Evolutionary conservation across 768 basidiomycete genomes (phyloP).

Genomic region (Serendipita sp.): DNA sequence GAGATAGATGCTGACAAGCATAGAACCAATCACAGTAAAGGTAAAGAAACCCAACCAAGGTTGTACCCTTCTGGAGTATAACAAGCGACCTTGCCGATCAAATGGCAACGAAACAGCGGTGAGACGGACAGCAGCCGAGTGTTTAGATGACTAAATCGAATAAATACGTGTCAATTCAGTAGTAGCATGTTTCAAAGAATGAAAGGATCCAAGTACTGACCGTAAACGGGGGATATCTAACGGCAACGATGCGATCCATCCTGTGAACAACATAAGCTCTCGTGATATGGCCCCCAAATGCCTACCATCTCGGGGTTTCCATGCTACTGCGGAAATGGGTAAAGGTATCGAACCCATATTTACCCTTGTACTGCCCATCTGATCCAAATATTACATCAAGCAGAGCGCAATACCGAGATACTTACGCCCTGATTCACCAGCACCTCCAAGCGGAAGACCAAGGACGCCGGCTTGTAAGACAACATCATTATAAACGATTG

Average conservation of each 20-base stretch:
- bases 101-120: neutral
- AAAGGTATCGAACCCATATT: conserved; percentile 40
- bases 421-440: conserved; percentile 52
- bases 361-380: conserved; percentile 39
- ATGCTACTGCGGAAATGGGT: conserved; percentile 31
- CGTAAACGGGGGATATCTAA: conserved; percentile 49
- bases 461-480: conserved; percentile 11
- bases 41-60: no score
- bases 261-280: conserved; percentile 17
- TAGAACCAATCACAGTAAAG: no score
- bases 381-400: conserved; percentile 12
- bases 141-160: neutral
- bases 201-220: conserved; percentile 34
- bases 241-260: conserved; percentile 31
- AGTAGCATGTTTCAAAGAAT: neutral
- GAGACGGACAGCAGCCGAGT: neutral
- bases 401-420: neutral
- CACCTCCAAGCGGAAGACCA: conserved; percentile 35
- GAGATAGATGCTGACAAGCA: no score
- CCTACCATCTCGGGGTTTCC: conserved; percentile 43
- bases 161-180: neutral
- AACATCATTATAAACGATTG: conserved; percentile 27
- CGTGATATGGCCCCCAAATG: conserved; percentile 2
- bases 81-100: neutral
- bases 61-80: neutral